Evolutionary conservation across 2,329 filamentous ascomycete genomes (phyloP).

Genomic region (Apiospora marii): DNA sequence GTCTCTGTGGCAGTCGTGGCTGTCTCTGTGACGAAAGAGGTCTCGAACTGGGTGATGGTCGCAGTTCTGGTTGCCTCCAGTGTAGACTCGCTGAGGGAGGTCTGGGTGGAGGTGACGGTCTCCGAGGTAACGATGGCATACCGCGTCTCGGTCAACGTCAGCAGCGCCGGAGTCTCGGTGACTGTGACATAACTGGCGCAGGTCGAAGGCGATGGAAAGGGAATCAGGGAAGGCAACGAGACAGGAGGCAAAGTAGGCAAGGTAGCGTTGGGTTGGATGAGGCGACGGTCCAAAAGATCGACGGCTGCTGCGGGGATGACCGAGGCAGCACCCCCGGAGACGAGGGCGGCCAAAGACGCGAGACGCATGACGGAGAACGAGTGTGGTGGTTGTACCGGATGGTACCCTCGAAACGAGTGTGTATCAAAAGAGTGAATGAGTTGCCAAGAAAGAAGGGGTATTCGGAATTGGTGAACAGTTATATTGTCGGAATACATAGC

Average conservation of each 20-base stretch:
- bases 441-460: not conserved
- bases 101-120: too few species aligned
- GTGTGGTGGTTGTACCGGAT: not conserved
- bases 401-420: not conserved
- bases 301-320: not conserved
- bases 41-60: not conserved
- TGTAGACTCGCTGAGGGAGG: too few species aligned
- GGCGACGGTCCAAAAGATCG: not conserved
- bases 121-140: too few species aligned
- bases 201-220: not conserved
- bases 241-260: too few species aligned
- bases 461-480: not conserved
- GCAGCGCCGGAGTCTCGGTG: slow-evolving; percentile 2
- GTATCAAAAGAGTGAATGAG: not conserved
- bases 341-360: slow-evolving; percentile 11
- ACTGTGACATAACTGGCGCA: slow-evolving; percentile 15
- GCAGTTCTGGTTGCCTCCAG: too few species aligned
- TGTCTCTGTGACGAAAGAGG: not conserved
- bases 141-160: not conserved
- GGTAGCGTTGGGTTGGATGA: too few species aligned
- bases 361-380: not conserved
- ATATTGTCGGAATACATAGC: not conserved
- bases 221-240: too few species aligned
- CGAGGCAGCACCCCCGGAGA: slow-evolving; percentile 6
- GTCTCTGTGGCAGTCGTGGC: not conserved